Base-by-base conservation (phyloP, 2,329 filamentous ascomycete genomes). In the Penicillium sp. region DNA sequence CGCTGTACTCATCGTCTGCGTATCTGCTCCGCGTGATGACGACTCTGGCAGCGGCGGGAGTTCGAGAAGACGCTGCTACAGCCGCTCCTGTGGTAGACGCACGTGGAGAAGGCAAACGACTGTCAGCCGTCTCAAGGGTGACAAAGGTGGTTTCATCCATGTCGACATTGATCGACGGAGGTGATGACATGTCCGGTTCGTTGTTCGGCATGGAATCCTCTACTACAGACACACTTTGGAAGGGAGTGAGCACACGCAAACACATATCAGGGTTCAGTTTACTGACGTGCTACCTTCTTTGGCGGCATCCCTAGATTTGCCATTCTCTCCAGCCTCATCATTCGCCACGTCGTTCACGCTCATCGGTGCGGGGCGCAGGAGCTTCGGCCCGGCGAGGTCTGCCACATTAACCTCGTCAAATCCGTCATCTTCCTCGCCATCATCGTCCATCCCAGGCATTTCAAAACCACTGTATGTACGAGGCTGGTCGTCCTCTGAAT, bases 391-490 rank as follows among this genome's bases (percentile, higher is more conserved):
- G 34, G 82, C 76, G 62, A 93, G 73, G 24, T 88, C 83, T 2
- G 65, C 63, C 67, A 86, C 84, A 0, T 66, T 58, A 28, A 90
- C 49, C 5, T 74, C 74, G n/a, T 83, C 76, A 42, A 78, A 73
- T 1, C 85, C 85, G 51, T 84, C 76, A 47, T 85, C 78, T 43
- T 74, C 70, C 3, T 67, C 69, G 8, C 73, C 73, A 11, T 76
- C 75, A 0, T 79, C 79, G 9, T 80, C 81, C 9, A 81, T 80
- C 5, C 82, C 77, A 0, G 85, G 84, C 57, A 83, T 82, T 59
- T 94, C 88, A 55, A 94, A 93, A 49, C 83, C 86, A 52, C 79
- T 82, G 58, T 91, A 95, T 8, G 88, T 68, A 8, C 88, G 78
- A 52, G 85, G 75, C 0, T 88, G 89, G 0, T 85, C 84, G 35